Percentiles rank a stretch among this genome's conserved stretches.
phyloP scores from a whole-genome alignment of 179 eudicot species.

The Camellia oleifera region DNA sequence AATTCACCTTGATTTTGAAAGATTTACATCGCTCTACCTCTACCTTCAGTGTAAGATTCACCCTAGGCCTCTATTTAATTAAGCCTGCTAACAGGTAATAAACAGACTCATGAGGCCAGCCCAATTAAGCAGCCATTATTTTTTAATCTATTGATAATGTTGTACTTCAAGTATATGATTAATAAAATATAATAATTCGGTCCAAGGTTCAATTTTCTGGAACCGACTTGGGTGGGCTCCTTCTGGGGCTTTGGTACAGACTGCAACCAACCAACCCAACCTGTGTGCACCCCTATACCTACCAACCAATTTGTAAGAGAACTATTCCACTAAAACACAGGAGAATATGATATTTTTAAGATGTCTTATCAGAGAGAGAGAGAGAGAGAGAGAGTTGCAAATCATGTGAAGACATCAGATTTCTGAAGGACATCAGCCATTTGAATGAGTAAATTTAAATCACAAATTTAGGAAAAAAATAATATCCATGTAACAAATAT shows the following conservation, averaged over 20 bases:
- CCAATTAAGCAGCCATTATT: not conserved
- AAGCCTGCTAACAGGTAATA: not conserved
- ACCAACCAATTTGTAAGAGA: not conserved
- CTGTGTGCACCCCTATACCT: not conserved
- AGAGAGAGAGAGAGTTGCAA: not conserved
- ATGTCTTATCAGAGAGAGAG: not conserved
- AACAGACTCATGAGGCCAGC: not conserved
- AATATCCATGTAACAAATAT: not conserved
- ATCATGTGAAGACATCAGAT: constrained; percentile 6
- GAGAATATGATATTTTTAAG: not conserved
- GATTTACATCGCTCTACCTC: not conserved
- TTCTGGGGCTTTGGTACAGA: constrained; percentile 2
- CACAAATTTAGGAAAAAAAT: not conserved
- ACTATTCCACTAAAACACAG: not conserved
- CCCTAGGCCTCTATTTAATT: not conserved
- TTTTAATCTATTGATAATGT: not conserved
- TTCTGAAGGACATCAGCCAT: not conserved
- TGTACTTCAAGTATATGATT: too few species aligned
- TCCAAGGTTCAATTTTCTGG: not conserved
- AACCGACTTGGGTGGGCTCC: not conserved
- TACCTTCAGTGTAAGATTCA: not conserved
- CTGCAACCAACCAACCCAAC: not conserved
- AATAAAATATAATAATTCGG: too few species aligned
- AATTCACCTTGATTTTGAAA: too few species aligned
- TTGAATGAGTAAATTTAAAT: not conserved